Base-by-base conservation (phyloP, 176 grass and related monocot genomes). In the Zoysia japonica region DNA sequence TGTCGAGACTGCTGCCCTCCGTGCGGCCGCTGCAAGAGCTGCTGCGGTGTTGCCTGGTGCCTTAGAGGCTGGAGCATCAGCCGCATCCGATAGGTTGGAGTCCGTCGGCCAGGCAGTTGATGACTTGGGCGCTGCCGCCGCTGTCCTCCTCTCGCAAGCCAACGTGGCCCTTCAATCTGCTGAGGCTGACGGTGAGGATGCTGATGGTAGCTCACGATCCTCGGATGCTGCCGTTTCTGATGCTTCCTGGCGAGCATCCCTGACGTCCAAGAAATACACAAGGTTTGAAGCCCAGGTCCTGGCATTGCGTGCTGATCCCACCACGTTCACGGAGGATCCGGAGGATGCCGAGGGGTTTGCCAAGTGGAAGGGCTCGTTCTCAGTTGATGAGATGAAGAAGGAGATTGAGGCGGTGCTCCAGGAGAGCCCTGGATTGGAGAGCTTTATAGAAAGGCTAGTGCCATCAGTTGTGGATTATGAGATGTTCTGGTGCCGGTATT, bases 381-480 rank as follows among this genome's bases (percentile, higher is more conserved):
- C 84, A 10, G 54, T 92, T 38, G 88, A 80, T 0, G 81, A 87
- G 36, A 83, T 65, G 47, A 88, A 72, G 67, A 67, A 94, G 5
- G 89, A 92, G 75, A 94, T 98, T 44, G 90, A 94, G 57, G 70
- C 11, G 6, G 68, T 94, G 88, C 85, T 91, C 81, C 72, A 9
- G 14, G 95, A 98, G 84, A 98, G 91, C 80, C 82, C 82, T 28
- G 77, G 90, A 50, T 38, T 98, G 55, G 95, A 94, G 83, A 89
- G 88, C 49, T 94, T 98, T 80, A 79, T 98, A 35, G 95, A 94
- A 80, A 98, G 93, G 84, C 84, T 98, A 44, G 95, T 98, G 77
- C 95, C 92, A 0, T 80, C 47, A 11, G 81, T 88, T 76, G 92
- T 98, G 71, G 90, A 90, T 75, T 88, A 94, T 46, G 90, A 94